These are phyloP conservation scores for Podila minutissima DNA, from an alignment of 192 early-diverging fungal genomes.

Conservation along the genomic window DNA sequence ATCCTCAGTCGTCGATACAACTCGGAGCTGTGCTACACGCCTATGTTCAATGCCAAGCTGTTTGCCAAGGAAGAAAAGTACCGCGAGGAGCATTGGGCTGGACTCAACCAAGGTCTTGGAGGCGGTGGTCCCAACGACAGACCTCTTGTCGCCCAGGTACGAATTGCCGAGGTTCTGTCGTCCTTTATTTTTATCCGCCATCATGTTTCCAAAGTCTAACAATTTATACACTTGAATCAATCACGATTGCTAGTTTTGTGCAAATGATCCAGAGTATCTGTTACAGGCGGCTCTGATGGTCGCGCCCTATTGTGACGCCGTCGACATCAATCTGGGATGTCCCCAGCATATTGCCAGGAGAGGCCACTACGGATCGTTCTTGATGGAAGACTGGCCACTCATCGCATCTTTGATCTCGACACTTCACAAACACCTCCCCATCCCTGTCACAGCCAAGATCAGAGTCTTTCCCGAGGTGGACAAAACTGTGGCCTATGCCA, in stretches of 20 bases:
- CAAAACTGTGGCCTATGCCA: slow-evolving; percentile 93
- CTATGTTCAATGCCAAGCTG: slow-evolving; percentile 95
- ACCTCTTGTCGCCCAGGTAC: slow-evolving; percentile 86
- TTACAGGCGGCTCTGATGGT: slow-evolving; percentile 86
- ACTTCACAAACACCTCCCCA: slow-evolving; percentile 80
- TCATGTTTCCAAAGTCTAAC: neutral
- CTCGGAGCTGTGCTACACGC: slow-evolving; percentile 93
- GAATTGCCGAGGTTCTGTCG: neutral
- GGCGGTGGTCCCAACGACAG: slow-evolving; percentile 70
- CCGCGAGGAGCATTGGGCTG: slow-evolving; percentile 79
- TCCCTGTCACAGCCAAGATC: slow-evolving; percentile 98
- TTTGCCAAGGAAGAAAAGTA: slow-evolving; percentile 80
- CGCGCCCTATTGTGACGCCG: slow-evolving; percentile 87
- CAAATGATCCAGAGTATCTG: slow-evolving; percentile 90
- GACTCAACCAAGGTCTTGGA: slow-evolving; percentile 47
- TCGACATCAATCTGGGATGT: slow-evolving; percentile 97
- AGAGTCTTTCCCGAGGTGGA: slow-evolving; percentile 89
- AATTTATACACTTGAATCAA: neutral
- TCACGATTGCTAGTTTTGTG: slow-evolving; percentile 83
- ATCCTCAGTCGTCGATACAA: slow-evolving; percentile 88
- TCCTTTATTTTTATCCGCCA: neutral
- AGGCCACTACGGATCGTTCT: slow-evolving; percentile 92
- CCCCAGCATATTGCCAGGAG: slow-evolving; percentile 94
- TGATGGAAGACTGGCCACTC: slow-evolving; percentile 95
- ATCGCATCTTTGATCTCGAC: slow-evolving; percentile 62